Evolutionary conservation across 805 yeast genomes (phyloP).

Genomic region (Cyberlindnera mississippiensis): DNA sequence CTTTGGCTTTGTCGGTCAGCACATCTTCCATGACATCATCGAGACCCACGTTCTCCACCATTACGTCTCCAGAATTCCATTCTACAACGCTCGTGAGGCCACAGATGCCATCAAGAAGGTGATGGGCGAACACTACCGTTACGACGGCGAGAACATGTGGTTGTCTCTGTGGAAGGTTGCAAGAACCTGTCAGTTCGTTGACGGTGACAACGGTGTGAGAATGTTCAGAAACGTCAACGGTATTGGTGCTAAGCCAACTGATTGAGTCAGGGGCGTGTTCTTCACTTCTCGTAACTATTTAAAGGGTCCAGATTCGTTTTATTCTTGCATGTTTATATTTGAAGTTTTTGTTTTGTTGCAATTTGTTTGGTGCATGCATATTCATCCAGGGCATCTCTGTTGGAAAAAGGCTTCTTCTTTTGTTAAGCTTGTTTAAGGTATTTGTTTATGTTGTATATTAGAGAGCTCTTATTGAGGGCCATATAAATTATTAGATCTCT

Average conservation of each 20-base stretch:
- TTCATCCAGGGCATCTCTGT: too few relatives aligned
- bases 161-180: conserved; percentile 56
- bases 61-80: conserved; percentile 78
- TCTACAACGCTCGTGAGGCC: conserved; percentile 81
- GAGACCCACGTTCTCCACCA: conserved; percentile 91
- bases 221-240: conserved; percentile 76
- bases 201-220: conserved; percentile 62
- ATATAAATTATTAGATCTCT: too few relatives aligned
- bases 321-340: too few relatives aligned
- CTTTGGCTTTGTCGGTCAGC: conserved; percentile 74
- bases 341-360: too few relatives aligned
- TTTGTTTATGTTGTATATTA: too few relatives aligned
- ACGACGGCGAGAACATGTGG: conserved; percentile 72
- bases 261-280: neutral
- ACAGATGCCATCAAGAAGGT: conserved; percentile 75
- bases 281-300: too few relatives aligned
- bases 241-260: conserved; percentile 36
- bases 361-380: too few relatives aligned
- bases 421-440: too few relatives aligned
- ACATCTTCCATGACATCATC: conserved; percentile 82
- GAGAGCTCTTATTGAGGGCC: too few relatives aligned
- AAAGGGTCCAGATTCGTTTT: too few relatives aligned
- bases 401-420: too few relatives aligned
- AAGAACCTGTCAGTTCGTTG: conserved; percentile 69
- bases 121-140: conserved; percentile 77